These are phyloP conservation scores for Prunus mira DNA, from an alignment of 306 rosid genomes.

Conservation along the genomic window DNA sequence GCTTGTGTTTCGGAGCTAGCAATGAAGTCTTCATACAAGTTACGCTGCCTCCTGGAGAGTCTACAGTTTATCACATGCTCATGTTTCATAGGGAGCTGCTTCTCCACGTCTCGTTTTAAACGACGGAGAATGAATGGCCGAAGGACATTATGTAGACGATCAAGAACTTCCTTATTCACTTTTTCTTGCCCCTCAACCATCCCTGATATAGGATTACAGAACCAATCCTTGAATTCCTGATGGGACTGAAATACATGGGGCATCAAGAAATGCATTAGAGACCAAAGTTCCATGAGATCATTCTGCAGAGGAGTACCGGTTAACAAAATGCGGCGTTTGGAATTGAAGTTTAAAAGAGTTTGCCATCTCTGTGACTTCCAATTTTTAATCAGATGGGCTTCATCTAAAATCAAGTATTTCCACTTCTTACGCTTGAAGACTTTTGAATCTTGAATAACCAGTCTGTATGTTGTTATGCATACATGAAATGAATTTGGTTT, in stretches of 20 bases:
- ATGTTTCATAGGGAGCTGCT: conserved; percentile 90
- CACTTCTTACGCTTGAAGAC: conserved; percentile 99
- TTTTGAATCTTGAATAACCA: conserved; percentile 95
- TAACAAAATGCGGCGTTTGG: conserved; percentile 87
- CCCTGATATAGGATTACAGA: conserved; percentile 96
- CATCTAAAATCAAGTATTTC: conserved; percentile 97
- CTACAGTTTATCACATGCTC: conserved; percentile 95
- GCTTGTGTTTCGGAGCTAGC: conserved; percentile 97
- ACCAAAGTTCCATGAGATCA: conserved; percentile 99
- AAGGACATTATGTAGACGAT: conserved; percentile 95
- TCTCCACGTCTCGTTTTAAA: conserved; percentile 91
- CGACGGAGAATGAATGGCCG: conserved; percentile 97
- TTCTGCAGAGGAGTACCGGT: conserved; percentile 97
- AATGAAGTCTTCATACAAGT: conserved; percentile 93
- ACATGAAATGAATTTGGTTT: conserved; percentile 93
- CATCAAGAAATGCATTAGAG: conserved; percentile 99
- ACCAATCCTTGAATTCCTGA: conserved; percentile 99
- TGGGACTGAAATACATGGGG: conserved; percentile 98
- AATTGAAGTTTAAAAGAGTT: conserved; percentile 91
- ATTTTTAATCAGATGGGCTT: conserved; percentile 96
- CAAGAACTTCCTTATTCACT: conserved; percentile 95
- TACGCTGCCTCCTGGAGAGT: conserved; percentile 92
- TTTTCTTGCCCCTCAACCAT: conserved; percentile 99
- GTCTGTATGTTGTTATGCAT: conserved; percentile 94
- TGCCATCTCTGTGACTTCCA: conserved; percentile 99